Conservation (phyloP, 2,329 filamentous ascomycete species). For the Dothideomycetidae sp. region DNA sequence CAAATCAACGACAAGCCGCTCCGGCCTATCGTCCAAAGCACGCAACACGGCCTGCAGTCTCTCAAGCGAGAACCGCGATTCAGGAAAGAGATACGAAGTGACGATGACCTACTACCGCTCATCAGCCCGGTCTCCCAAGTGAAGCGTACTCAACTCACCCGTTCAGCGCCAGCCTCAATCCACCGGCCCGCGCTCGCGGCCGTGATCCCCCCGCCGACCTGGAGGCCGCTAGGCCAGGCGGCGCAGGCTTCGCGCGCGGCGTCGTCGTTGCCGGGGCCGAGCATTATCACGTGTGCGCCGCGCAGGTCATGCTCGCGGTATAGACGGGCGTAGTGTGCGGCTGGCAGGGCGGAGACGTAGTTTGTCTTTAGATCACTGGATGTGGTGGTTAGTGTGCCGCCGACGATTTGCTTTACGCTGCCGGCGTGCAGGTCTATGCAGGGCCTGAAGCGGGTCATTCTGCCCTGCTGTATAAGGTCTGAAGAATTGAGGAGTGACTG, state of each 20-base stretch:
- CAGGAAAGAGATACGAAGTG: conserved; percentile 86
- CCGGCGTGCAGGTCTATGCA: conserved; percentile 98
- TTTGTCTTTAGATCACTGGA: conserved; percentile 59
- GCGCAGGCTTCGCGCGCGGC: conserved; percentile 63
- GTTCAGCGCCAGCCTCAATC: conserved; percentile 78
- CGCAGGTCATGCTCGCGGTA: conserved; percentile 61
- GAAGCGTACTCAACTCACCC: conserved; percentile 42
- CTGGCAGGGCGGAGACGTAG: conserved; percentile 72
- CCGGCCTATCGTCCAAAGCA: conserved; percentile 57
- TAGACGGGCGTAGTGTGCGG: conserved; percentile 64
- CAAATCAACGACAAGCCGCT: conserved; percentile 83
- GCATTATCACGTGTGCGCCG: conserved; percentile 92
- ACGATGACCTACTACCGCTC: conserved; percentile 68
- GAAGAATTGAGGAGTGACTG: not conserved
- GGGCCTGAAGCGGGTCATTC: conserved; percentile 85
- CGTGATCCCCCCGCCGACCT: conserved; percentile 88
- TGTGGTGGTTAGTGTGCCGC: conserved; percentile 57
- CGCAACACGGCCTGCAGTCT: conserved; percentile 60
- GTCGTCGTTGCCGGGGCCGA: conserved; percentile 72
- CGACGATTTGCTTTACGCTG: conserved; percentile 96
- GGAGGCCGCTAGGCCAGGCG: conserved; percentile 67
- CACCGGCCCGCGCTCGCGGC: conserved; percentile 72
- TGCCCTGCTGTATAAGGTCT: not conserved
- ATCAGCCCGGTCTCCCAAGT: conserved; percentile 3
- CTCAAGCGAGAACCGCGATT: conserved; percentile 63